Evolutionary conservation across 441 rosid species (phyloP), one percentile per base, ranked within the genome.

Genomic region (Bocquillonia castaneifolia): DNA sequence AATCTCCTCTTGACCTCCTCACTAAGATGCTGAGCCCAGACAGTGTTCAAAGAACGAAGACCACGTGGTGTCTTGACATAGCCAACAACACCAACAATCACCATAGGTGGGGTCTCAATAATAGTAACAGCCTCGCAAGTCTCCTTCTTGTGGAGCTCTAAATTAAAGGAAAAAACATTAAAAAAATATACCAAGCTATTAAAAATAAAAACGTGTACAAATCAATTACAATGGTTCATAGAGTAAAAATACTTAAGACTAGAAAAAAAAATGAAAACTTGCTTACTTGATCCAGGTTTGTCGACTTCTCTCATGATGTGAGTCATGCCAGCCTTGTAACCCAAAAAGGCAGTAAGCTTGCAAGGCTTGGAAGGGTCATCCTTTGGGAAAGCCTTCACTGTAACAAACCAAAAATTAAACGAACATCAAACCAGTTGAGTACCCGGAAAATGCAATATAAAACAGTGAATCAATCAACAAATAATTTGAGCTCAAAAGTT

Each of bases 241-340:
- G n/a, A 36, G 6, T 36, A 36, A 36, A 36, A 36, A 36, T 36
- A 36, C 40, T 42, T 5, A 42, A 42, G 40, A 36, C 9, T 36
- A 36, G 9, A 36, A 36, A 9, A 36, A 36, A 36, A 36, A 36
- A 36, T 4, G 9, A 36, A 45, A 59, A 66, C 0, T 1, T 2
- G 66, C 96, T 78, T 78, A 90, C 98, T 93, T 28, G 98, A 93
- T 72, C 98, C 98, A 9, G 98, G 98, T 29, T 93, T 93, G 60
- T 90, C 97, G 0, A 93, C 97, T 53, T 93, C 98, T 53, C 96
- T 77, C 15, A 93, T 93, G 78, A 93, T 89, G 75, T 91, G 98
- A 9, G 96, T 91, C 97, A 91, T 93, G 6, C 98, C 97, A 55
- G 98, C 97, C 81, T 93, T 91, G 83, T 93, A 91, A 50, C 96